Evolutionary conservation across 352 stramenopile genomes (phyloP).

Genomic region (Phytophthora brassicae): DNA sequence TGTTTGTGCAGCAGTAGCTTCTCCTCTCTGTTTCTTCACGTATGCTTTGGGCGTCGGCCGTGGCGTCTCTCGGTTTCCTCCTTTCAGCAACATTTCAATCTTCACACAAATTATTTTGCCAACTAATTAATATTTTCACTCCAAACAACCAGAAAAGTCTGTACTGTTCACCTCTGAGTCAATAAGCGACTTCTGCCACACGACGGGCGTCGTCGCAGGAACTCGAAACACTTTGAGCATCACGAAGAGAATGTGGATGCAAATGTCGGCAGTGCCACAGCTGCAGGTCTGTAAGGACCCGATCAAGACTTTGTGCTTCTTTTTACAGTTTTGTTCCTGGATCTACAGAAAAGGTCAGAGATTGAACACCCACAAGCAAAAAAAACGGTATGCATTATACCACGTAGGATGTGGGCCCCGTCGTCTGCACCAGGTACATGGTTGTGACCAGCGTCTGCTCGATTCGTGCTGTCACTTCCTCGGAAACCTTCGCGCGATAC

Average conservation of each 20-base stretch:
- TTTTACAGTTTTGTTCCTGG: conserved; percentile 71
- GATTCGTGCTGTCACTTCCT: conserved; percentile 53
- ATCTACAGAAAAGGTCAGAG: conserved; percentile 37
- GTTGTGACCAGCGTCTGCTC: conserved; percentile 63
- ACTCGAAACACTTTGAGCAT: conserved; percentile 87
- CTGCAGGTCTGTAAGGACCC: conserved; percentile 71
- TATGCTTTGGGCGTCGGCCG: conserved; percentile 35
- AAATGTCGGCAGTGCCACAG: conserved; percentile 75
- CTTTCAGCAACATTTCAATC: conserved; percentile 67
- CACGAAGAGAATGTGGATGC: conserved; percentile 84
- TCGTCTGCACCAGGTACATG: conserved; percentile 85
- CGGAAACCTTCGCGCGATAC: conserved; percentile 60
- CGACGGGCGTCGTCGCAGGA: conserved; percentile 57
- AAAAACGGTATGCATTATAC: conserved; percentile 23
- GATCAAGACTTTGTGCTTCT: conserved; percentile 82
- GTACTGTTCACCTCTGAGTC: conserved; percentile 61
- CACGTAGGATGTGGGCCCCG: conserved; percentile 76
- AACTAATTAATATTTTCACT: neutral
- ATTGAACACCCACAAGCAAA: neutral
- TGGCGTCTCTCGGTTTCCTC: conserved; percentile 55
- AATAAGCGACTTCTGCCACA: conserved; percentile 87
- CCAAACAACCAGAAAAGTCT: neutral
- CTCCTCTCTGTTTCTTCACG: conserved; percentile 45
- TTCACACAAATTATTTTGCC: conserved; percentile 24
- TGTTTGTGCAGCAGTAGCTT: conserved; percentile 14